These are phyloP conservation scores for Claviceps paspali DNA, from an alignment of 2,329 filamentous ascomycete genomes.

Conservation along the genomic window DNA sequence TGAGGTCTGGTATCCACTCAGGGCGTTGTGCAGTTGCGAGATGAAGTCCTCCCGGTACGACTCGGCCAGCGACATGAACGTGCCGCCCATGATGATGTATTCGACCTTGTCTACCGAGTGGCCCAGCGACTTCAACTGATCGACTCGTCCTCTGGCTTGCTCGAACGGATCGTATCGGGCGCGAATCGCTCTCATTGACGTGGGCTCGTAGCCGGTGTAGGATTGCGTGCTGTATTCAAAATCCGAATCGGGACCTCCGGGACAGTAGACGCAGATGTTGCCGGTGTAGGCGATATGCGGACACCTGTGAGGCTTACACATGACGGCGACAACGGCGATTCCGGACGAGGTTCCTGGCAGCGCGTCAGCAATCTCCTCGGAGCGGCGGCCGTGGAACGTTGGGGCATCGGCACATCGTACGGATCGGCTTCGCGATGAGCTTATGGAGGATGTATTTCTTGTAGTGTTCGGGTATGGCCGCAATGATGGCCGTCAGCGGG, in stretches of 20 bases:
- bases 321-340: slow-evolving; percentile 95
- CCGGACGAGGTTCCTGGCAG: slow-evolving; percentile 74
- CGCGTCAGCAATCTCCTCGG: slow-evolving; percentile 3
- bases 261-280: slow-evolving; percentile 98
- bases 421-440: slow-evolving; percentile 90
- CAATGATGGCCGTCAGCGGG: slow-evolving; percentile 90
- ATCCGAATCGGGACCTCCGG: slow-evolving; percentile 91
- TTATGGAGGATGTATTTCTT: slow-evolving; percentile 98
- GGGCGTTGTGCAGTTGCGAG: slow-evolving; percentile 85
- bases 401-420: no score
- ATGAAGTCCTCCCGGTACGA: slow-evolving; percentile 90
- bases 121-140: slow-evolving; percentile 88
- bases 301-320: slow-evolving; percentile 98
- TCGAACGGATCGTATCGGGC: slow-evolving; percentile 96
- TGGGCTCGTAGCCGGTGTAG: slow-evolving; percentile 96
- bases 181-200: slow-evolving; percentile 94
- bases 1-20: slow-evolving; percentile 87
- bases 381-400: no score
- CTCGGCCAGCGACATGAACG: slow-evolving; percentile 90
- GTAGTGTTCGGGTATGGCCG: slow-evolving; percentile 96
- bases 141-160: slow-evolving; percentile 86
- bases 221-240: slow-evolving; percentile 99
- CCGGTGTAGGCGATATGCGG: slow-evolving; percentile 97
- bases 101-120: slow-evolving; percentile 98
- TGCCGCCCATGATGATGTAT: slow-evolving; percentile 99